These are phyloP conservation scores for Trichosporon ovoides DNA, from an alignment of 1,284 basidiomycete species.

Conservation along the genomic window DNA sequence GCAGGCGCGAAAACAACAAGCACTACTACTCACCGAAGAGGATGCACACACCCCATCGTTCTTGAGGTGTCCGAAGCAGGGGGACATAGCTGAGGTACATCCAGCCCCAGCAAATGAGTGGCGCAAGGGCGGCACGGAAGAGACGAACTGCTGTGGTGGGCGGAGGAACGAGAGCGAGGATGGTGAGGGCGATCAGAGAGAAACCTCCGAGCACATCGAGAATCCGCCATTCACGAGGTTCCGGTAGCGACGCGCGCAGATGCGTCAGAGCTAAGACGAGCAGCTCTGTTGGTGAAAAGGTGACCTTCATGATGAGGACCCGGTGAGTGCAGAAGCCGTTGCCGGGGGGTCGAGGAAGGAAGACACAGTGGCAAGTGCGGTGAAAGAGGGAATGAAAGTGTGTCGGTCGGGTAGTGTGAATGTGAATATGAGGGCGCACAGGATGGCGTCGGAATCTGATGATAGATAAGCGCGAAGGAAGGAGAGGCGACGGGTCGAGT, in stretches of 20 bases:
- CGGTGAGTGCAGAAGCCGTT: not conserved
- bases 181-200: constrained; percentile 8
- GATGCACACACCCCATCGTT: constrained; percentile 28
- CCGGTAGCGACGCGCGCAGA: constrained; percentile 13
- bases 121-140: constrained; percentile 25
- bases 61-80: constrained; percentile 17
- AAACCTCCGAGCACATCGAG: constrained; percentile 12
- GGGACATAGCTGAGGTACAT: constrained; percentile 21
- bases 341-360: not conserved
- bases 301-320: not conserved
- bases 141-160: constrained; percentile 27
- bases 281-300: not conserved
- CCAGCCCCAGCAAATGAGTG: constrained; percentile 20
- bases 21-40: not conserved
- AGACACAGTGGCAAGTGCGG: not conserved
- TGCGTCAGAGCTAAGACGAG: not conserved
- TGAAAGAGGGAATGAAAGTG: not conserved
- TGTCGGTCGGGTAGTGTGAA: too few relatives aligned
- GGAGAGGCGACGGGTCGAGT: not conserved
- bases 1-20: not conserved
- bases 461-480: not conserved
- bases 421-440: too few relatives aligned
- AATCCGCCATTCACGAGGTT: constrained; percentile 5
- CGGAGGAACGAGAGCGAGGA: constrained; percentile 23
- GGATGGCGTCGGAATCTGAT: too few relatives aligned